phyloP scores from a whole-genome alignment of 1,284 basidiomycete species.

The Amylostereum chailletii region DNA sequence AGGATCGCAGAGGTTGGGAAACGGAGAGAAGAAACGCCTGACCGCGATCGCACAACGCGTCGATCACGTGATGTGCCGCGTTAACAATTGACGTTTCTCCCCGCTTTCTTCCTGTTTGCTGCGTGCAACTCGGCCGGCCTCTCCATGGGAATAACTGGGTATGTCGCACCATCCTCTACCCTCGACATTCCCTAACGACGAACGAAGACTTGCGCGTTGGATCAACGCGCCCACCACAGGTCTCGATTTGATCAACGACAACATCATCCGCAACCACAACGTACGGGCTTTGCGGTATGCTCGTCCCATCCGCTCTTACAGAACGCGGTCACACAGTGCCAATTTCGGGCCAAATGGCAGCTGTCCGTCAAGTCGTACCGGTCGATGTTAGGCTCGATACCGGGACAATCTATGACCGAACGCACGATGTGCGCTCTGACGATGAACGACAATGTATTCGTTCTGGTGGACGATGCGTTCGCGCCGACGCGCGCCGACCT shows the following conservation, averaged over 20 bases:
- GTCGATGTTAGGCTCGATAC: slow-evolving; percentile 48
- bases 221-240: slow-evolving; percentile 67
- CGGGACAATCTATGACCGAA: slow-evolving; percentile 44
- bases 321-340: slow-evolving; percentile 32
- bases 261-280: slow-evolving; percentile 63
- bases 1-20: not conserved
- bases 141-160: slow-evolving; percentile 58
- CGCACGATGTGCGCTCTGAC: slow-evolving; percentile 65
- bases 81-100: not conserved
- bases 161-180: slow-evolving; percentile 9
- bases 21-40: not conserved
- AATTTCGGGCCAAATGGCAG: slow-evolving; percentile 52
- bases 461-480: slow-evolving; percentile 62
- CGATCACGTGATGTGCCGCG: not conserved
- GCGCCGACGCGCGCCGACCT: slow-evolving; percentile 60
- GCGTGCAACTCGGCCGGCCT: slow-evolving; percentile 7
- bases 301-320: slow-evolving; percentile 2
- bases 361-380: slow-evolving; percentile 65
- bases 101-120: slow-evolving; percentile 2
- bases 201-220: slow-evolving; percentile 65
- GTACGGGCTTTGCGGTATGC: slow-evolving; percentile 18
- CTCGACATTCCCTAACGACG: slow-evolving; percentile 1
- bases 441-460: slow-evolving; percentile 71
- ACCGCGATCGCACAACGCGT: not conserved
- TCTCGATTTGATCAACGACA: slow-evolving; percentile 55